Conservation (phyloP, 352 stramenopile genomes). For the Phytophthora kernoviae region DNA sequence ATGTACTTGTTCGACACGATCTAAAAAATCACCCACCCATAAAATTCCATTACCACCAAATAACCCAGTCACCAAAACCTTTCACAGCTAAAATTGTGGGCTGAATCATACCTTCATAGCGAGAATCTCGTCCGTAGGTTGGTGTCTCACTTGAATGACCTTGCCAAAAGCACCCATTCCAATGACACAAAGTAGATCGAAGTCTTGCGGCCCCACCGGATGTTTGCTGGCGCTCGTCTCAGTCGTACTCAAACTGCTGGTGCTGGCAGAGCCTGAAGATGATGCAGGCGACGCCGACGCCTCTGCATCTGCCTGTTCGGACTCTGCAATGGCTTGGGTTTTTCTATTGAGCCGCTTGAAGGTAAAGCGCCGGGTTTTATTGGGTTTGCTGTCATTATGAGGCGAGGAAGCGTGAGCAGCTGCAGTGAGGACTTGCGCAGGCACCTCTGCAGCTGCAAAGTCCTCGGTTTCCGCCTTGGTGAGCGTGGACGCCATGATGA, state of each 20-base stretch:
- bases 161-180: conserved; percentile 87
- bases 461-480: conserved; percentile 66
- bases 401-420: background rate
- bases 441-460: conserved; percentile 57
- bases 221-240: conserved; percentile 11
- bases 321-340: conserved; percentile 30
- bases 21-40: conserved; percentile 24
- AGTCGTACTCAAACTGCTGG: conserved; percentile 20
- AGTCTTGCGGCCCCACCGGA: conserved; percentile 66
- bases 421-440: conserved; percentile 21
- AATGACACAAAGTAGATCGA: conserved; percentile 84
- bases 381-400: conserved; percentile 2
- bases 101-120: conserved; percentile 84
- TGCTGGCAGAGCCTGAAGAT: background rate
- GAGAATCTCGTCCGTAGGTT: conserved; percentile 71
- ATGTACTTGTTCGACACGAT: conserved; percentile 89
- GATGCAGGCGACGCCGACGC: conserved; percentile 1
- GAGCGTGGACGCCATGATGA: conserved; percentile 38
- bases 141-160: conserved; percentile 85
- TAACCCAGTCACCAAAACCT: background rate
- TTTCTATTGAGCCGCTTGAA: conserved; percentile 33
- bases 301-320: conserved; percentile 23
- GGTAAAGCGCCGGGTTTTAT: conserved; percentile 30
- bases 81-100: conserved; percentile 6
- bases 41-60: background rate